phyloP scores from a whole-genome alignment of 495 filamentous ascomycete genomes.

The Penicillium psychrofluorescens region DNA sequence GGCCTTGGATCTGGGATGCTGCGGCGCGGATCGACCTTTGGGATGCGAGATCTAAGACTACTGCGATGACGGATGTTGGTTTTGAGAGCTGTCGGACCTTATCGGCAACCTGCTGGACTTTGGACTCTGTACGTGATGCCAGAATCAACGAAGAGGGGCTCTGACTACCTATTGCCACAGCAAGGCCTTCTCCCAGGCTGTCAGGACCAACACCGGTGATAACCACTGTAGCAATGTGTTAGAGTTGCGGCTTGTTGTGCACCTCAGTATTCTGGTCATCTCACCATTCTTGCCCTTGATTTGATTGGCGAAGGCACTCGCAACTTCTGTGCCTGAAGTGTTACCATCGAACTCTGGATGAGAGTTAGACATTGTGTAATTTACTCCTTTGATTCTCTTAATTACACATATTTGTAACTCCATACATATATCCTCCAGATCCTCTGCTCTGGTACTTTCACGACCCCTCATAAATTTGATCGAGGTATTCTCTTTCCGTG shows the following conservation, averaged over 20 bases:
- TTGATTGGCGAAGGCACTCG: constrained; percentile 27
- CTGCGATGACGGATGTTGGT: not conserved
- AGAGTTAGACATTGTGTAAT: constrained; percentile 6
- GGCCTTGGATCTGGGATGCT: constrained; percentile 3
- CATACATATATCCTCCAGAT: too few relatives aligned
- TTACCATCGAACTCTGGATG: constrained; percentile 35
- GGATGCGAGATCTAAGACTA: constrained; percentile 11
- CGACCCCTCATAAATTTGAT: too few relatives aligned
- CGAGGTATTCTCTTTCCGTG: too few relatives aligned
- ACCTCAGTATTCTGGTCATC: constrained; percentile 1
- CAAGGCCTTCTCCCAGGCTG: constrained; percentile 45
- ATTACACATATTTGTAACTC: too few relatives aligned
- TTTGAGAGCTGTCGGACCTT: constrained; percentile 18
- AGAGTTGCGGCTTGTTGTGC: too few relatives aligned
- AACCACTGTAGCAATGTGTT: constrained; percentile 20
- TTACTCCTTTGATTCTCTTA: too few relatives aligned
- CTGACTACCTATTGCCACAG: constrained; percentile 47
- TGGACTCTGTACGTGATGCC: constrained; percentile 43
- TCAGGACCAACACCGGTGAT: constrained; percentile 47
- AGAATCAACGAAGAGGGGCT: constrained; percentile 43
- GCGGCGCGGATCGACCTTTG: constrained; percentile 10
- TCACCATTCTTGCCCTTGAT: constrained; percentile 29
- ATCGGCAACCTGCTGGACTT: constrained; percentile 39
- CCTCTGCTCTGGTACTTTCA: too few relatives aligned
- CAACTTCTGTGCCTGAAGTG: constrained; percentile 37